phyloP scores from a whole-genome alignment of 2,329 filamentous ascomycete genomes.

The Diaporthe eres region DNA sequence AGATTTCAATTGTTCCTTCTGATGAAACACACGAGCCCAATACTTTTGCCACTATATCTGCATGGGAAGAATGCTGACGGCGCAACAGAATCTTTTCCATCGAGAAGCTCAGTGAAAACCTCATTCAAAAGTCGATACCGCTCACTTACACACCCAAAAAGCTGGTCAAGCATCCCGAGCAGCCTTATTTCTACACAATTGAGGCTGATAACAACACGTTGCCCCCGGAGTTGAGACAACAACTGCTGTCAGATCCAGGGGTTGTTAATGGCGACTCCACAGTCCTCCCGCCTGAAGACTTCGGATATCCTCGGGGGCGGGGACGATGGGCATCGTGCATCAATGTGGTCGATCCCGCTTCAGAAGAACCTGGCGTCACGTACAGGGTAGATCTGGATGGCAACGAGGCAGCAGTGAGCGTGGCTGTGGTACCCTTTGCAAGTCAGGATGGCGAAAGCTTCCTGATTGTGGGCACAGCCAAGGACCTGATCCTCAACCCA shows the following conservation, averaged over 20 bases:
- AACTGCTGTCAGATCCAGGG: conserved; percentile 79
- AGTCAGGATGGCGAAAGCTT: conserved; percentile 92
- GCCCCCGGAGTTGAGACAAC: conserved; percentile 81
- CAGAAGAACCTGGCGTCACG: conserved; percentile 77
- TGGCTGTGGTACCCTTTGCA: conserved; percentile 86
- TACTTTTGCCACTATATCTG: not conserved
- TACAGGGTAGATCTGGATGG: conserved; percentile 86
- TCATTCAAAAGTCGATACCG: conserved; percentile 88
- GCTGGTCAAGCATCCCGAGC: conserved; percentile 88
- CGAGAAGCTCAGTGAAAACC: conserved; percentile 86
- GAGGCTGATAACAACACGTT: conserved; percentile 95
- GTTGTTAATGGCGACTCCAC: conserved; percentile 80
- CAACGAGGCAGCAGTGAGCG: conserved; percentile 92
- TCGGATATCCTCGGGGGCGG: conserved; percentile 87
- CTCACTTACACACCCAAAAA: conserved; percentile 92
- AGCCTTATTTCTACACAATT: conserved; percentile 92
- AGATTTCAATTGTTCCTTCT: conserved; percentile 98
- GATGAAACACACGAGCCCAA: conserved; percentile 57
- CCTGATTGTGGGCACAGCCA: conserved; percentile 93
- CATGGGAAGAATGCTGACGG: conserved; percentile 50
- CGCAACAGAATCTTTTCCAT: conserved; percentile 85
- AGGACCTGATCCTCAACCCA: conserved; percentile 87
- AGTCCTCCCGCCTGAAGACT: conserved; percentile 82
- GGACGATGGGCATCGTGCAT: conserved; percentile 98
- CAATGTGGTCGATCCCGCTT: conserved; percentile 87